phyloP scores from a whole-genome alignment of 1,139 yeast genomes.

The Sugiyamaella castrensis region DNA sequence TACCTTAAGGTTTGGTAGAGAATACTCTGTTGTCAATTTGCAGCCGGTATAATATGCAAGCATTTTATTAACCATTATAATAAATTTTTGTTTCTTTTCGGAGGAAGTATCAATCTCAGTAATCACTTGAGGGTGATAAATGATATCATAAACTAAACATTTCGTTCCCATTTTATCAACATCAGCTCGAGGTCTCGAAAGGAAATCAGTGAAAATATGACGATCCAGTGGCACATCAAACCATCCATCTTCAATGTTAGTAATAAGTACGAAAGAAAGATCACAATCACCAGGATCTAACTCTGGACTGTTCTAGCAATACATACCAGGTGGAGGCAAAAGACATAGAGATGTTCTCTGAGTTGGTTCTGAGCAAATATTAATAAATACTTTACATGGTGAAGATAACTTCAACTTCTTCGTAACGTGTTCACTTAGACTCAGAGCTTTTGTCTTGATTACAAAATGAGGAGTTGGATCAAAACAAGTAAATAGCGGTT shows the following conservation, averaged over 20 bases:
- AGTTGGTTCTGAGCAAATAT: slow-evolving; percentile 63
- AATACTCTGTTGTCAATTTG: slow-evolving; percentile 27
- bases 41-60: slow-evolving; percentile 32
- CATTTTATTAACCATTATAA: slow-evolving; percentile 44
- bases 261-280: too few relatives aligned
- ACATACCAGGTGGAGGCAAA: slow-evolving; percentile 55
- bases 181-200: slow-evolving; percentile 52
- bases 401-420: slow-evolving; percentile 23
- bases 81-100: slow-evolving; percentile 60
- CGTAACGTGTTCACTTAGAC: slow-evolving; percentile 31
- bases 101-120: slow-evolving; percentile 50
- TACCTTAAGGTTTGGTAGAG: slow-evolving; percentile 33
- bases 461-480: slow-evolving; percentile 63
- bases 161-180: slow-evolving; percentile 66
- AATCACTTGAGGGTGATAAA: slow-evolving; percentile 36
- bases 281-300: too few relatives aligned
- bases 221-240: too few relatives aligned
- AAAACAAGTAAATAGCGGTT: too few relatives aligned
- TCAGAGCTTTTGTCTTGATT: slow-evolving; percentile 54
- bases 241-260: too few relatives aligned
- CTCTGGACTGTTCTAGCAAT: slow-evolving; percentile 57
- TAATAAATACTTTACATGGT: slow-evolving; percentile 70
- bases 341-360: too few relatives aligned
- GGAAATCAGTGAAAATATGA: slow-evolving; percentile 34
- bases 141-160: slow-evolving; percentile 72